Conservation (phyloP, 352 stramenopile genomes). For the Thraustochytrium sp. region DNA sequence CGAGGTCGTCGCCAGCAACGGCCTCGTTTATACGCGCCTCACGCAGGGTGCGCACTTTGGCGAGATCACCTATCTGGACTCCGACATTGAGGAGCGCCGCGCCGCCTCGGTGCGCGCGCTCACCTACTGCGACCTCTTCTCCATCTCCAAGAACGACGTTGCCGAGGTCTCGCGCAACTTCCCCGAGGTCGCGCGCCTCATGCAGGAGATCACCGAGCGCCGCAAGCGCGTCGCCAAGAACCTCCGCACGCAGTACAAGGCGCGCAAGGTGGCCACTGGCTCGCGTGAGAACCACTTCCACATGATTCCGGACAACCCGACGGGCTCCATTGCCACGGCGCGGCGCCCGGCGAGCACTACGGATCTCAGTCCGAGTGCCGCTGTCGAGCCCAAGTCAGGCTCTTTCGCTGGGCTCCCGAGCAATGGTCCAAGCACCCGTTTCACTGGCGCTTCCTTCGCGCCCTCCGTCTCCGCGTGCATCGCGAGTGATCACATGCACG, state of each 20-base stretch:
- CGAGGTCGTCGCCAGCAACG: neutral
- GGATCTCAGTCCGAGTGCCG: neutral
- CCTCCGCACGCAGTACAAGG: constrained; percentile 31
- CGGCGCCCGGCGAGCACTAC: neutral
- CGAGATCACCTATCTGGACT: constrained; percentile 21
- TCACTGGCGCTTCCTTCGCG: no score
- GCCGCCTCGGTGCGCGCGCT: neutral
- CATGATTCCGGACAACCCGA: constrained; percentile 26
- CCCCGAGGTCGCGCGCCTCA: constrained; percentile 9
- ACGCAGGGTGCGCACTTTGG: constrained; percentile 36
- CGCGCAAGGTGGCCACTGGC: constrained; percentile 27
- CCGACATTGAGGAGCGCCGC: constrained; percentile 22
- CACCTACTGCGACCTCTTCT: constrained; percentile 39
- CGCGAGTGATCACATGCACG: no score
- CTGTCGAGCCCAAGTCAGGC: neutral
- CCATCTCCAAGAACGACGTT: constrained; percentile 31
- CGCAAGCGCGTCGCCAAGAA: constrained; percentile 13
- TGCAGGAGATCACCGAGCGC: neutral
- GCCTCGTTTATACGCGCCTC: constrained; percentile 2
- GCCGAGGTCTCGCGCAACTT: constrained; percentile 27
- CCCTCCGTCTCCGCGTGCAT: no score
- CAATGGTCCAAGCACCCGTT: no score
- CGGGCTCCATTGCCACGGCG: neutral
- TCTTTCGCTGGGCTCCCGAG: no score
- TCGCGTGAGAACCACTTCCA: constrained; percentile 11